Evolutionary conservation across 345 rosid genomes (phyloP), one percentile per base, ranked within the genome.

Genomic region (Anastatica hierochuntica): DNA sequence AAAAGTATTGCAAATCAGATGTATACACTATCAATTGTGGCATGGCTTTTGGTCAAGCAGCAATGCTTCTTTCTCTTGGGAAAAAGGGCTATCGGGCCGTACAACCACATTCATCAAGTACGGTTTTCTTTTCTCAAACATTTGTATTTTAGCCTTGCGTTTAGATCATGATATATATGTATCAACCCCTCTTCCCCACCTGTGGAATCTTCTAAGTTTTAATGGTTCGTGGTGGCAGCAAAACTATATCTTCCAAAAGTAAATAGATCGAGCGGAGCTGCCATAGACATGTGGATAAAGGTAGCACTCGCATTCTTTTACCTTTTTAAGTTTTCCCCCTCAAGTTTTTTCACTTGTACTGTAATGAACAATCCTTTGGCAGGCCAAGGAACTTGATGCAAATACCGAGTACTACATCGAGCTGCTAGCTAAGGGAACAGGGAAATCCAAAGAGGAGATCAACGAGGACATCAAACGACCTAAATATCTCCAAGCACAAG

Each of bases 21-120:
- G 77, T 87, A 29, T 77, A 81, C 66, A 84, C 95, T 8, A 76
- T 90, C 69, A 90, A 87, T 43, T 74, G 80, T 51, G 89, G 92
- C 60, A 76, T 77, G 92, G 98, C 96, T 45, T 80, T 53, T 72
- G 96, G 98, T 72, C 95, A 84, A 77, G 95, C 95, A 49, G 96
- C 92, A 51, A 84, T 87, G 96, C 85, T 87, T 74, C 75, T 90
- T 14, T 72, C 96, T 18, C 75, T 77, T 27, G 98, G 96, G 69
- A 66, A 79, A 35, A 87, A 76, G 64, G 98, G 96, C 56, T 66
- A 58, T 48, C 96, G 95, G 39, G 85, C 76, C 11, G 50, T 83
- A 16, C 86, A 75, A 72, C 90, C 90, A 58, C 73, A 85, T 72
- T 70, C 88, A 63, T 75, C 78, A 14, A 78, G 98, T 87, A 77